Evolutionary conservation across 768 basidiomycete genomes (phyloP).

Genomic region (Cyclocybe cylindracea): DNA sequence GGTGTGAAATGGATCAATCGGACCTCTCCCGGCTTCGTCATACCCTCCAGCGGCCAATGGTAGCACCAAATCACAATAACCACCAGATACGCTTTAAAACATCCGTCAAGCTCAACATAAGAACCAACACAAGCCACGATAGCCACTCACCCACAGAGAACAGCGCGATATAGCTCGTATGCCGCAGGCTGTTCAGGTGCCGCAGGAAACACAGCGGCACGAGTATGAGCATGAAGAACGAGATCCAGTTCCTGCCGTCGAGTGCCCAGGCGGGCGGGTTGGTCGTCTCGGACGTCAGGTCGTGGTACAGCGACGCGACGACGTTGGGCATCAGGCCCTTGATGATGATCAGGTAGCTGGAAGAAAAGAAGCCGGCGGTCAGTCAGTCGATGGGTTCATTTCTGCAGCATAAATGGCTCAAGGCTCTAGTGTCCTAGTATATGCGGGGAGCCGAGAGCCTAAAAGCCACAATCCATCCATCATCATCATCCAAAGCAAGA

Average conservation of each 20-base stretch:
- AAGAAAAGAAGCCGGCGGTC: conserved; percentile 4
- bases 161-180: conserved; percentile 89
- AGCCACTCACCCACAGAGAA: conserved; percentile 78
- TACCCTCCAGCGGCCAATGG: conserved; percentile 69
- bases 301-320: conserved; percentile 78
- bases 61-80: conserved; percentile 81
- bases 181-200: conserved; percentile 80
- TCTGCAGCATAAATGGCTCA: conserved; percentile 8
- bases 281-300: conserved; percentile 61
- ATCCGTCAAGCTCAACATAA: not conserved
- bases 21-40: conserved; percentile 65
- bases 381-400: not conserved
- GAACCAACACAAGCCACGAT: not conserved
- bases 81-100: conserved; percentile 68
- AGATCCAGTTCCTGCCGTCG: conserved; percentile 82
- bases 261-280: conserved; percentile 77
- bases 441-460: too few species aligned
- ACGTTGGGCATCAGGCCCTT: conserved; percentile 94
- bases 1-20: conserved; percentile 74
- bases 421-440: too few species aligned
- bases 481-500: not conserved
- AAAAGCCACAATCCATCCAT: not conserved
- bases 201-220: conserved; percentile 84
- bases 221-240: conserved; percentile 72
- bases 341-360: conserved; percentile 86